Percentiles rank a stretch among this genome's conserved stretches.
Conservation (phyloP, 1,284 basidiomycete genomes). For the Leccinum colubrinum region DNA sequence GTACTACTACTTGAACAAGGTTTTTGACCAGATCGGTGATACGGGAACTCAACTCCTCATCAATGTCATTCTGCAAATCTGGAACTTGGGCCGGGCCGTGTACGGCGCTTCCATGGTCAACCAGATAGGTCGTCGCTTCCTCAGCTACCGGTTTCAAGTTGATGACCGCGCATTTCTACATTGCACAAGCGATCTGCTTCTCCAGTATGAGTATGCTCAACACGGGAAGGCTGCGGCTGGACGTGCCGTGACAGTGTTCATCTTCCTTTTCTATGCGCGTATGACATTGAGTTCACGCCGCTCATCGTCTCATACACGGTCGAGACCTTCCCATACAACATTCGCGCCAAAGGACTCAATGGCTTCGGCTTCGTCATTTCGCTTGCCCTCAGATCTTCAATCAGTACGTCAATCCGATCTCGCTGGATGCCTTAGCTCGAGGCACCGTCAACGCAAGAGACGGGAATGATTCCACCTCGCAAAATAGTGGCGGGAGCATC, state of each 20-base stretch:
- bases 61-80: slow-evolving; percentile 74
- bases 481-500: slow-evolving; percentile 4
- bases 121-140: slow-evolving; percentile 55
- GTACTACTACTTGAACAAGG: slow-evolving; percentile 66
- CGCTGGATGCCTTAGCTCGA: no score
- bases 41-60: slow-evolving; percentile 62
- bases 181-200: slow-evolving; percentile 69
- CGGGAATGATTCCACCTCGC: not conserved
- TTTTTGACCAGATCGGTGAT: slow-evolving; percentile 67
- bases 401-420: no score
- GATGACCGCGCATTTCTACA: slow-evolving; percentile 67
- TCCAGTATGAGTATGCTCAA: slow-evolving; percentile 59
- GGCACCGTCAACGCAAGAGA: slow-evolving; percentile 1
- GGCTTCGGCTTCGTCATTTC: no score
- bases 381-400: no score
- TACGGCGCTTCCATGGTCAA: slow-evolving; percentile 58
- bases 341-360: no score
- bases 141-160: slow-evolving; percentile 48
- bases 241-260: slow-evolving; percentile 71
- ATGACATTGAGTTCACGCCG: slow-evolving; percentile 56
- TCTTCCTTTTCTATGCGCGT: slow-evolving; percentile 48
- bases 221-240: slow-evolving; percentile 44
- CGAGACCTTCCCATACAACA: no score
- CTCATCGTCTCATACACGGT: slow-evolving; percentile 62
- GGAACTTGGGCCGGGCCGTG: slow-evolving; percentile 68